Evolutionary conservation across 176 grass and related monocot species (phyloP).

Genomic region (Metroxylon sagu): DNA sequence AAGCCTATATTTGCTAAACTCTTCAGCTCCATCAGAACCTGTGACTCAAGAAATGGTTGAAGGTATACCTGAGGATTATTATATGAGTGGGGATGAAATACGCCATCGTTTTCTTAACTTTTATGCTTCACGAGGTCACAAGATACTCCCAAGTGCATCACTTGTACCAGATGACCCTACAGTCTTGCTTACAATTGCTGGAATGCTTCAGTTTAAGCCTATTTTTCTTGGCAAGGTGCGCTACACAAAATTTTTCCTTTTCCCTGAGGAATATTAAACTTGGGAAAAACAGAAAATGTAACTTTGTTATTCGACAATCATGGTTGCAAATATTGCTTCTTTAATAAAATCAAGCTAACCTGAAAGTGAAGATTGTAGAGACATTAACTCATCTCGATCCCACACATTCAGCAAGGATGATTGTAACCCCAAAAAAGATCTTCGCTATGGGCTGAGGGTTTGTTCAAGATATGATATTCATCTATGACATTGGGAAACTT

Average conservation of each 20-base stretch:
- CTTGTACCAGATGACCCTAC: slow-evolving; percentile 91
- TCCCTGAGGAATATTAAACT: too few relatives aligned
- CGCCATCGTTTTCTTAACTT: slow-evolving; percentile 76
- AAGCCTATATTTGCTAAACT: not conserved
- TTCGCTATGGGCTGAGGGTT: too few relatives aligned
- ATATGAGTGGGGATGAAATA: slow-evolving; percentile 53
- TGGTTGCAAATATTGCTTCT: too few relatives aligned
- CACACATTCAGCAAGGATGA: too few relatives aligned
- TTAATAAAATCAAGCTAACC: too few relatives aligned
- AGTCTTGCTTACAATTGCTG: slow-evolving; percentile 86
- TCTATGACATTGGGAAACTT: too few relatives aligned
- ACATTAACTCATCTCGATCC: too few relatives aligned
- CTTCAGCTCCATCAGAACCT: slow-evolving; percentile 32
- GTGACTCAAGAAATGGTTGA: slow-evolving; percentile 24
- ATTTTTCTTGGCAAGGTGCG: slow-evolving; percentile 91
- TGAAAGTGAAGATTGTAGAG: too few relatives aligned
- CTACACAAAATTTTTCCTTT: slow-evolving; percentile 8
- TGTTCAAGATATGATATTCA: too few relatives aligned
- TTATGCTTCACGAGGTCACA: slow-evolving; percentile 68
- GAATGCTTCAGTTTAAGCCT: slow-evolving; percentile 99
- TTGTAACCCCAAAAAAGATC: too few relatives aligned
- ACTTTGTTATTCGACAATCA: not conserved
- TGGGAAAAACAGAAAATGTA: not conserved
- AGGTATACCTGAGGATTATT: slow-evolving; percentile 10
- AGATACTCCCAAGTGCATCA: slow-evolving; percentile 77